Conservation (phyloP, 2,329 filamentous ascomycete species). For the Myriosclerotinia curreyana region DNA sequence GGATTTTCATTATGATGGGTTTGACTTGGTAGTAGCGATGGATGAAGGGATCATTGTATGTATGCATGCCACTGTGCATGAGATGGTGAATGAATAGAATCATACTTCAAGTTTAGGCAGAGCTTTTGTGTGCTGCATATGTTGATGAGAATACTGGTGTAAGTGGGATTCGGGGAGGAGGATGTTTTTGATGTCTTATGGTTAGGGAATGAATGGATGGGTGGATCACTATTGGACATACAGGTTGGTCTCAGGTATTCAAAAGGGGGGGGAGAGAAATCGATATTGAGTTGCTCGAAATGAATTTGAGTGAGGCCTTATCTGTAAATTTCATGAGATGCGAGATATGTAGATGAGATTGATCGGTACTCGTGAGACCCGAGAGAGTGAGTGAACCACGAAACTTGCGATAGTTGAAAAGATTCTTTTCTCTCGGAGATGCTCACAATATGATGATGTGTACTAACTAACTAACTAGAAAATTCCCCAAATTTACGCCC, state of each 20-base stretch:
- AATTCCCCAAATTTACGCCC: too few relatives aligned
- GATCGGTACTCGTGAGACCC: too few relatives aligned
- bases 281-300: not conserved
- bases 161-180: too few relatives aligned
- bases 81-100: conserved; percentile 1
- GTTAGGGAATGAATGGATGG: not conserved
- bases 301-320: not conserved
- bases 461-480: too few relatives aligned
- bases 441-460: too few relatives aligned
- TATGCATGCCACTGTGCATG: not conserved
- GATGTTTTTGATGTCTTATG: not conserved
- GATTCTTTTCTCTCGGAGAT: too few relatives aligned
- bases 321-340: too few relatives aligned
- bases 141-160: not conserved
- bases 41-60: conserved; percentile 4
- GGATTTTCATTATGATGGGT: not conserved
- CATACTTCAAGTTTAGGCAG: not conserved
- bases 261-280: not conserved
- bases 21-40: not conserved
- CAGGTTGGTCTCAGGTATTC: too few relatives aligned
- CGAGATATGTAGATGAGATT: too few relatives aligned
- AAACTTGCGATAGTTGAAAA: too few relatives aligned
- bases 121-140: not conserved
- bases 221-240: not conserved
- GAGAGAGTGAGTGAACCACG: too few relatives aligned